Evolutionary conservation across 768 basidiomycete genomes (phyloP).

Genomic region (Podaxis sp.): DNA sequence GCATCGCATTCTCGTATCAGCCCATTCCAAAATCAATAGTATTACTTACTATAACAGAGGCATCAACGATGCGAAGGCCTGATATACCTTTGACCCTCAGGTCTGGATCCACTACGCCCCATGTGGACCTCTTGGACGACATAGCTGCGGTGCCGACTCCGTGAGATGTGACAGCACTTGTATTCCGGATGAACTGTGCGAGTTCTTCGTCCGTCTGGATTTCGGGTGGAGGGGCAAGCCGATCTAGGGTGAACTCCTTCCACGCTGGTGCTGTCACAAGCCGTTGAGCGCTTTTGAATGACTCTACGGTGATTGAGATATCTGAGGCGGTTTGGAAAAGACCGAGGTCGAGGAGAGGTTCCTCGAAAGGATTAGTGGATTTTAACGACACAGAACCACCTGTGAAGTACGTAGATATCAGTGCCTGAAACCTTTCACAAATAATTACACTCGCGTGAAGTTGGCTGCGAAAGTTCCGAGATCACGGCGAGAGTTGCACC

Average conservation of each 20-base stretch:
- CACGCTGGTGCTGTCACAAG: constrained; percentile 18
- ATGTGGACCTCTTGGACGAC: constrained; percentile 20
- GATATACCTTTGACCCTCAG: constrained; percentile 27
- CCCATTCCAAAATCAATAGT: neutral
- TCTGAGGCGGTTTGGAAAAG: constrained; percentile 17
- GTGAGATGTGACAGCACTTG: constrained; percentile 19
- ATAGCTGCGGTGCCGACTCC: constrained; percentile 23
- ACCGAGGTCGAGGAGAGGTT: constrained; percentile 16
- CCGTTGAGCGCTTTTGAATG: constrained; percentile 13
- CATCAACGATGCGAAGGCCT: constrained; percentile 29
- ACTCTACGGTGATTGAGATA: constrained; percentile 14
- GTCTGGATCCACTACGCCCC: constrained; percentile 29
- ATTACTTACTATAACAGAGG: constrained; percentile 25
- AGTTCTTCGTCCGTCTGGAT: constrained; percentile 15
- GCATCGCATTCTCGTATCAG: no score
- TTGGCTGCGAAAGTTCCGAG: constrained; percentile 1
- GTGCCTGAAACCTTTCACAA: neutral
- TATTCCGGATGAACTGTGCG: constrained; percentile 17
- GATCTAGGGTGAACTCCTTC: constrained; percentile 13
- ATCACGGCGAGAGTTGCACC: neutral
- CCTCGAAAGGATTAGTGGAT: constrained; percentile 17
- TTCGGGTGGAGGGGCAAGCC: constrained; percentile 15
- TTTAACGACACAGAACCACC: constrained; percentile 16
- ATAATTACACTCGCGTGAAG: neutral
- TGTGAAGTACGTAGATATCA: neutral